Conservation (phyloP, 2,329 filamentous ascomycete species). For the Trichoderma sp. region DNA sequence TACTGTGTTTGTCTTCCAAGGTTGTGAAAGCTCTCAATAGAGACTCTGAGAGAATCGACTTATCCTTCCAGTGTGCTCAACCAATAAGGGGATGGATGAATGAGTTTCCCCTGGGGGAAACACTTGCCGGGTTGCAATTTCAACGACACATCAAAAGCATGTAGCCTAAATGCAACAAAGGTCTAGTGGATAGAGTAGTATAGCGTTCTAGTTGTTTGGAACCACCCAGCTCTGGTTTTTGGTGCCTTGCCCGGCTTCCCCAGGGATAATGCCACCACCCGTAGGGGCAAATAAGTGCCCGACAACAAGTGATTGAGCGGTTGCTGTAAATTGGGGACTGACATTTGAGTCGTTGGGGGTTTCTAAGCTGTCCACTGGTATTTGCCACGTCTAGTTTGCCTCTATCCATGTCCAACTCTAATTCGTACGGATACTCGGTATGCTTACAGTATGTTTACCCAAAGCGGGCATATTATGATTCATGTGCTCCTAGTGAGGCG, state of each 20-base stretch:
- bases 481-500: background rate
- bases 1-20: background rate
- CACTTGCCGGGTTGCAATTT: background rate
- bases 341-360: background rate
- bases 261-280: background rate
- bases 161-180: background rate
- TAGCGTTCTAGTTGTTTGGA: background rate
- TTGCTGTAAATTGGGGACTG: background rate
- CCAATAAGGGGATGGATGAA: background rate
- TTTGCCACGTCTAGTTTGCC: background rate
- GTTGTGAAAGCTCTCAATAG: background rate
- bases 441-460: background rate
- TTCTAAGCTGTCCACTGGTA: background rate
- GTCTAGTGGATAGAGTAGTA: background rate
- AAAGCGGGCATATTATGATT: slow-evolving; percentile 12
- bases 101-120: background rate
- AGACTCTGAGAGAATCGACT: background rate
- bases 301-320: background rate
- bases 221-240: background rate
- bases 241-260: background rate
- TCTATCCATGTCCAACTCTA: background rate
- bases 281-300: background rate
- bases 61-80: background rate
- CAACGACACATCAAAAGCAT: background rate
- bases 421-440: background rate